Evolutionary conservation across 192 early-diverging fungal genomes (phyloP).

Genomic region (Pilaira anomala): DNA sequence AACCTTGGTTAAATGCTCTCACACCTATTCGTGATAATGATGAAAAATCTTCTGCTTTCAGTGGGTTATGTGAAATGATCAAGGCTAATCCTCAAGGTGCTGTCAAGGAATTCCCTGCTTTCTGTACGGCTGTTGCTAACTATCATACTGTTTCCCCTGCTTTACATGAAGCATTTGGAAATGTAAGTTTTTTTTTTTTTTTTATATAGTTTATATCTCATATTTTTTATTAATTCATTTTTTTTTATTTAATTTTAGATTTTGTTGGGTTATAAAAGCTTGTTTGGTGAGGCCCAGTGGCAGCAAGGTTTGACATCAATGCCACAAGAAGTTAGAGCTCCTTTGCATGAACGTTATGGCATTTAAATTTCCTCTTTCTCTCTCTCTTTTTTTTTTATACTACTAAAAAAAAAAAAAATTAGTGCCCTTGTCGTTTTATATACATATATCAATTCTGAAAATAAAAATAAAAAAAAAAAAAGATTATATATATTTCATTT

Average conservation of each 20-base stretch:
- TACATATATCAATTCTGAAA: too few relatives aligned
- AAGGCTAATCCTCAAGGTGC: slow-evolving; percentile 85
- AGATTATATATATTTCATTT: too few relatives aligned
- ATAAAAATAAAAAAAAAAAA: too few relatives aligned
- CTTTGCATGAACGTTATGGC: slow-evolving; percentile 50
- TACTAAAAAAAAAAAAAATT: too few relatives aligned
- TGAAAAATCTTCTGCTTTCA: slow-evolving; percentile 97
- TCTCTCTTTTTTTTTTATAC: too few relatives aligned
- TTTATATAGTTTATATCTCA: background rate
- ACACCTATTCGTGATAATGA: slow-evolving; percentile 86
- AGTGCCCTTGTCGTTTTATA: too few relatives aligned
- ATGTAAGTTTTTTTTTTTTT: slow-evolving; percentile 40
- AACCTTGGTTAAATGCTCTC: slow-evolving; percentile 80
- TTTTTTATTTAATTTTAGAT: slow-evolving; percentile 40
- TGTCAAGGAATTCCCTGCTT: slow-evolving; percentile 62
- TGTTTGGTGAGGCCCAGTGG: slow-evolving; percentile 60
- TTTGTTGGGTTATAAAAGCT: slow-evolving; percentile 61
- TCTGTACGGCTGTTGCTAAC: slow-evolving; percentile 79
- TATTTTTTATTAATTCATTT: background rate
- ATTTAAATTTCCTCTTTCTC: too few relatives aligned
- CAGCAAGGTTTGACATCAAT: slow-evolving; percentile 44
- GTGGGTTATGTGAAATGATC: slow-evolving; percentile 92
- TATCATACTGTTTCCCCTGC: slow-evolving; percentile 66
- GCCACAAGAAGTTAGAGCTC: slow-evolving; percentile 41
- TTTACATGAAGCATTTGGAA: slow-evolving; percentile 62